phyloP scores from a whole-genome alignment of 2,329 filamentous ascomycete genomes.

The Trichoderma lentiforme region DNA sequence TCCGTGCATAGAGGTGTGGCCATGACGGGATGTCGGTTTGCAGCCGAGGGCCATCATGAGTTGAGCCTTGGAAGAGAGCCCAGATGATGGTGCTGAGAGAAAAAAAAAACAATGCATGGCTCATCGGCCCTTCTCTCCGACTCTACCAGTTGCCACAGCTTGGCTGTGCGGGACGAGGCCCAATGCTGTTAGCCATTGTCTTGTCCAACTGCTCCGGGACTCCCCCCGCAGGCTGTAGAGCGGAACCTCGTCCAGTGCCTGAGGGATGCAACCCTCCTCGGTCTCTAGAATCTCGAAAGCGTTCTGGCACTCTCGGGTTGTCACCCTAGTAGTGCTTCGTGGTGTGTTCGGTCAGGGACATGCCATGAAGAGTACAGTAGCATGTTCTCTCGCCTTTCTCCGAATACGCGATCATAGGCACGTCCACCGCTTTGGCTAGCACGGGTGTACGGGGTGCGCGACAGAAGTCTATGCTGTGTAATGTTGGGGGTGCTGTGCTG shows the following conservation, averaged over 20 bases:
- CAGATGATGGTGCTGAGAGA: not conserved
- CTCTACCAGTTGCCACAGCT: constrained; percentile 4
- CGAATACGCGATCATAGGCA: not conserved
- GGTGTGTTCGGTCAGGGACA: not conserved
- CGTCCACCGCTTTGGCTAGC: not conserved
- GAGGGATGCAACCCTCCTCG: constrained; percentile 10
- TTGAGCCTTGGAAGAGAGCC: not conserved
- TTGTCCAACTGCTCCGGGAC: not conserved
- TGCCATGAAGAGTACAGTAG: not conserved
- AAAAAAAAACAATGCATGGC: not conserved
- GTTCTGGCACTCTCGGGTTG: not conserved
- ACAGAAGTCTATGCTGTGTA: not conserved
- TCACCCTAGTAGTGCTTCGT: not conserved
- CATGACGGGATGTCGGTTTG: not conserved
- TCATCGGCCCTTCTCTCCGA: constrained; percentile 17
- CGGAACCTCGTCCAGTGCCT: constrained; percentile 5
- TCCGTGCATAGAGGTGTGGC: constrained; percentile 1
- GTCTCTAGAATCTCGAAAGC: not conserved
- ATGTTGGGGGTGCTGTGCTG: not conserved
- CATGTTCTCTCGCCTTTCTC: constrained; percentile 1
- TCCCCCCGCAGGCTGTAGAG: not conserved
- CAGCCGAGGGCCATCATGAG: not conserved
- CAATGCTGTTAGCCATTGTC: not conserved
- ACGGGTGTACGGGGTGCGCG: not conserved
- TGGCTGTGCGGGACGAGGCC: constrained; percentile 1